phyloP scores from a whole-genome alignment of 345 rosid genomes.

The Eucalyptus victrix region DNA sequence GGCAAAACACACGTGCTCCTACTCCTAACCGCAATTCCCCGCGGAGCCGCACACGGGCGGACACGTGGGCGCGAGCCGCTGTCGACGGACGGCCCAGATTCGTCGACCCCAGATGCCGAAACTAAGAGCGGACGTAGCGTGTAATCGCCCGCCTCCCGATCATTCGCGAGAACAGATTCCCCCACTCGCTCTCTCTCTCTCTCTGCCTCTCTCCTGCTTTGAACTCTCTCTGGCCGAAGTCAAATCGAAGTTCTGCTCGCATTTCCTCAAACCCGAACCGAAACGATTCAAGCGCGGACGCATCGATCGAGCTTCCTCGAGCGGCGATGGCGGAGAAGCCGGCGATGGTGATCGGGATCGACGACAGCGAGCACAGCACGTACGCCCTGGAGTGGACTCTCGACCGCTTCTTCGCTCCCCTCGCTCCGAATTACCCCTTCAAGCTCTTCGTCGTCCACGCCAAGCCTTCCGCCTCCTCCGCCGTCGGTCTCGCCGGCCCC shows the following conservation, averaged over 20 bases:
- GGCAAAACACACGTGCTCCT: background rate
- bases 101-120: background rate
- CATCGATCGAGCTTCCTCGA: background rate
- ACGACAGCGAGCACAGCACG: conserved; percentile 35
- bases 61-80: background rate
- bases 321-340: conserved; percentile 9
- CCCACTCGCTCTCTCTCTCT: background rate
- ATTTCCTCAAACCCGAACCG: background rate
- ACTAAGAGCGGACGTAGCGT: background rate
- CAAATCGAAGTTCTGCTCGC: background rate
- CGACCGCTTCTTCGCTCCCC: conserved; percentile 60
- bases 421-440: conserved; percentile 42
- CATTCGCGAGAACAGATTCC: background rate
- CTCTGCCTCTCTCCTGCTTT: background rate
- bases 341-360: conserved; percentile 27
- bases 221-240: background rate
- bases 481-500: conserved; percentile 65
- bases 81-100: background rate
- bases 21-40: background rate
- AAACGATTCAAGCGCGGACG: background rate
- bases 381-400: conserved; percentile 91
- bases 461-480: conserved; percentile 52
- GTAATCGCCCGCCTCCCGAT: background rate
- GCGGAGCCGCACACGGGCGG: background rate
- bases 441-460: conserved; percentile 72